Percentiles rank a stretch among this genome's conserved stretches.
These are phyloP conservation scores for Lepiota brunneoincarnata DNA, from an alignment of 768 basidiomycete genomes.

Conservation along the genomic window DNA sequence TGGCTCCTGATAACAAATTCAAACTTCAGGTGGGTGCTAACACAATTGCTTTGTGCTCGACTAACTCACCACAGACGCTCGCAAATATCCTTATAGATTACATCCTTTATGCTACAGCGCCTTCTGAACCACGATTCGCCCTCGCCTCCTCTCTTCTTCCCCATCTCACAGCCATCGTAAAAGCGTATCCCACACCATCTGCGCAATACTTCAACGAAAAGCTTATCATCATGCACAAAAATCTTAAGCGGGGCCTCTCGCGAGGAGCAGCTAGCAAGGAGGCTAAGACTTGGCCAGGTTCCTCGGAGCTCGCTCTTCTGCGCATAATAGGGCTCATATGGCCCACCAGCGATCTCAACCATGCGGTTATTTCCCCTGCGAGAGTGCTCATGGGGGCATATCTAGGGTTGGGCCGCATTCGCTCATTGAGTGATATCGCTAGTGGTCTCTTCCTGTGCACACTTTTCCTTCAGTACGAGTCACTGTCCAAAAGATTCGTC, in stretches of 20 bases:
- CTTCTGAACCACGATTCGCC: conserved; percentile 55
- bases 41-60: background rate
- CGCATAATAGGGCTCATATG: conserved; percentile 80
- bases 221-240: conserved; percentile 89
- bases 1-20: conserved; percentile 88
- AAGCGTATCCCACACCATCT: conserved; percentile 75
- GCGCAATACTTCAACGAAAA: conserved; percentile 82
- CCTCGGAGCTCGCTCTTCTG: conserved; percentile 78
- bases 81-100: conserved; percentile 84
- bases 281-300: conserved; percentile 86
- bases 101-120: conserved; percentile 70
- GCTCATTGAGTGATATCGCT: conserved; percentile 70
- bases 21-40: conserved; percentile 73
- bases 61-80: conserved; percentile 49
- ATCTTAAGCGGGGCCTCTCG: conserved; percentile 79
- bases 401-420: conserved; percentile 78
- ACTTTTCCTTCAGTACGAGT: conserved; percentile 82
- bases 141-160: conserved; percentile 67
- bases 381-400: conserved; percentile 90
- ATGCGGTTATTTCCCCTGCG: conserved; percentile 84
- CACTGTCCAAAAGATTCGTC: conserved; percentile 78
- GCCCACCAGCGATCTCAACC: conserved; percentile 94
- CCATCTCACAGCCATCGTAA: conserved; percentile 76
- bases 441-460: conserved; percentile 90
- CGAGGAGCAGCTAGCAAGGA: conserved; percentile 56